These are phyloP conservation scores for Tetrahymena borealis DNA, from an alignment of 73 alveolate species.

Conservation along the genomic window DNA sequence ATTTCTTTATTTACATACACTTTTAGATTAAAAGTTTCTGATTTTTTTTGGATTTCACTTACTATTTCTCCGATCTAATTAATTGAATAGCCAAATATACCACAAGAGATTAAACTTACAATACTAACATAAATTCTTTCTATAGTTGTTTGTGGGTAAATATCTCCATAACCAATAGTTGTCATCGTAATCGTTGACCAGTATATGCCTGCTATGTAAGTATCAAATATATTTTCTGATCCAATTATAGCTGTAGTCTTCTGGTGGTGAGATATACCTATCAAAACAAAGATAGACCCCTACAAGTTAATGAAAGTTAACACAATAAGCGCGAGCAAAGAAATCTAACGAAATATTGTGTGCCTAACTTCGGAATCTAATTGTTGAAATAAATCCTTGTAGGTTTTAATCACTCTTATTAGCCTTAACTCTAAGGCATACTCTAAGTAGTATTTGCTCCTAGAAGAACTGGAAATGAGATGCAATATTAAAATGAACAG, in stretches of 20 bases:
- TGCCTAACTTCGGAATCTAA: not conserved
- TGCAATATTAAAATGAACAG: not conserved
- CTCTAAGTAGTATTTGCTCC: not conserved
- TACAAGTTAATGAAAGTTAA: not conserved
- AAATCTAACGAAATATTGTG: not conserved
- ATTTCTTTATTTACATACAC: not conserved
- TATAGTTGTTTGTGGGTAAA: slow-evolving; percentile 56
- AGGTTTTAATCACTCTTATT: not conserved
- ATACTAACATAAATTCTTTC: slow-evolving; percentile 61
- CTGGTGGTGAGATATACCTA: not conserved
- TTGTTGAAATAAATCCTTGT: not conserved
- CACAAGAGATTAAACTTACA: slow-evolving; percentile 24
- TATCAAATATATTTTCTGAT: slow-evolving; percentile 6
- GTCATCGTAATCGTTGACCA: slow-evolving; percentile 69
- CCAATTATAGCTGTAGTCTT: not conserved
- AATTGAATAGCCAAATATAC: slow-evolving; percentile 41
- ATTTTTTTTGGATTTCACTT: not conserved
- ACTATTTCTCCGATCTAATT: slow-evolving; percentile 22
- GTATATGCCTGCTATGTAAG: slow-evolving; percentile 56
- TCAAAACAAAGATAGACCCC: not conserved
- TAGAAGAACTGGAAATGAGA: not conserved
- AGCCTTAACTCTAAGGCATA: not conserved
- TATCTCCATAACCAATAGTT: slow-evolving; percentile 83
- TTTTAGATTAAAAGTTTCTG: not conserved
- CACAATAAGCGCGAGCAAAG: not conserved